Evolutionary conservation across 2,329 filamentous ascomycete genomes (phyloP).

Genomic region (Trichothecium roseum): DNA sequence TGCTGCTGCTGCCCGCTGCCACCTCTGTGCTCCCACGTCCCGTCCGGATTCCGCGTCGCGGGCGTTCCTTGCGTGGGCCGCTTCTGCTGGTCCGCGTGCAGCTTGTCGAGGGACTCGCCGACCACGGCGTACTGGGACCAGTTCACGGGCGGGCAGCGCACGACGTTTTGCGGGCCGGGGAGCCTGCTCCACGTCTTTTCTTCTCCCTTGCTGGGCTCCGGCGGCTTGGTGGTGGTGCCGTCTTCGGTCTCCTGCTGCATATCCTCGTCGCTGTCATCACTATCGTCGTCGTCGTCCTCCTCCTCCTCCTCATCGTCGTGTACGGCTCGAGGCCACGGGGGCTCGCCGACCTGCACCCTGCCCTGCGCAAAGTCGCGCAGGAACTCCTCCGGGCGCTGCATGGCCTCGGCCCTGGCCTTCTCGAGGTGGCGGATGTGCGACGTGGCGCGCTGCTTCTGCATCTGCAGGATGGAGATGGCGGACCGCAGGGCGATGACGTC

Average conservation of each 20-base stretch:
- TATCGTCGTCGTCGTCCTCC: slow-evolving; percentile 16
- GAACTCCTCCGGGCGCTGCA: slow-evolving; percentile 63
- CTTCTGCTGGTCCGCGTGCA: slow-evolving; percentile 69
- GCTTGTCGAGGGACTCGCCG: slow-evolving; percentile 64
- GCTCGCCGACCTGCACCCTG: slow-evolving; percentile 30
- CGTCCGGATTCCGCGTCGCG: slow-evolving; percentile 29
- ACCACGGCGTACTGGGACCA: slow-evolving; percentile 93
- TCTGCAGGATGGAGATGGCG: slow-evolving; percentile 76
- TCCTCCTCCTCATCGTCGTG: slow-evolving; percentile 16
- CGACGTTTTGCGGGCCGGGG: slow-evolving; percentile 59
- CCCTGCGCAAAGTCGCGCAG: slow-evolving; percentile 56
- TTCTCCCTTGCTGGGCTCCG: no score
- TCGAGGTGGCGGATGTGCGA: slow-evolving; percentile 65
- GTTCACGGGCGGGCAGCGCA: slow-evolving; percentile 82
- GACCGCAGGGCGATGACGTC: slow-evolving; percentile 81
- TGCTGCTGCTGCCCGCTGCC: slow-evolving; percentile 32
- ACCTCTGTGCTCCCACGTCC: slow-evolving; percentile 39
- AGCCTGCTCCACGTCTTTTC: slow-evolving; percentile 1
- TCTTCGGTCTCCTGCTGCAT: slow-evolving; percentile 4
- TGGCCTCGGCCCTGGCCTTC: slow-evolving; percentile 58
- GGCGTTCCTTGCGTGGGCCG: slow-evolving; percentile 50
- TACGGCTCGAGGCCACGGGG: slow-evolving; percentile 6
- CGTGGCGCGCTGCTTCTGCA: slow-evolving; percentile 70
- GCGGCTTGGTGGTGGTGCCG: not conserved
- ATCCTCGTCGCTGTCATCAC: slow-evolving; percentile 6